A percentile compares a stretch with the other conserved stretches of the same genome.
Evolutionary conservation across 2,329 filamentous ascomycete genomes (phyloP).

Genomic region (Elsinoe australis): DNA sequence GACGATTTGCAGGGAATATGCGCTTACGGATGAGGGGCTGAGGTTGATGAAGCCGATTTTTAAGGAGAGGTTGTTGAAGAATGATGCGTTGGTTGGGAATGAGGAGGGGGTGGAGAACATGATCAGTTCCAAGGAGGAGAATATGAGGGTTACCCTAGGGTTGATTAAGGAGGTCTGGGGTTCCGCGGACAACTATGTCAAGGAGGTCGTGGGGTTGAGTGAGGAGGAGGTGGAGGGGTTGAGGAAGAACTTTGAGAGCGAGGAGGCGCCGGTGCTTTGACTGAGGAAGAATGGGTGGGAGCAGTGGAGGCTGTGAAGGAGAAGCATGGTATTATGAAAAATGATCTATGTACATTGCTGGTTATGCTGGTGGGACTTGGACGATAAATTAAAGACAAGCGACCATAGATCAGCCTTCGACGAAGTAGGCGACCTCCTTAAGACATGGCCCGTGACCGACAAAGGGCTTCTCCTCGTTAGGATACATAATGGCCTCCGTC

Average conservation of each 20-base stretch:
- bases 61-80: conserved; percentile 45
- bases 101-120: conserved; percentile 38
- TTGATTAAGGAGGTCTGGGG: conserved; percentile 55
- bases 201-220: conserved; percentile 50
- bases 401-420: background rate
- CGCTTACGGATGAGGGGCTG: conserved; percentile 57
- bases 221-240: conserved; percentile 49
- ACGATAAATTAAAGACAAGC: background rate
- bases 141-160: conserved; percentile 45
- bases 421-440: conserved; percentile 9
- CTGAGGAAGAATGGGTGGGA: background rate
- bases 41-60: conserved; percentile 38
- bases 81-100: conserved; percentile 45
- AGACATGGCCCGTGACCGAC: conserved; percentile 8
- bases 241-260: conserved; percentile 39
- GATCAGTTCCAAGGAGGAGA: conserved; percentile 41
- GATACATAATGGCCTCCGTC: conserved; percentile 6
- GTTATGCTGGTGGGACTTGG: background rate
- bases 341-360: background rate
- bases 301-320: conserved; percentile 5
- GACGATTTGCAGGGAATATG: conserved; percentile 59
- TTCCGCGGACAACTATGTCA: conserved; percentile 56
- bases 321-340: background rate
- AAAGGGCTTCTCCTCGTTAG: conserved; percentile 1
- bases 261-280: conserved; percentile 14